These are phyloP conservation scores for Sporothrix globosa DNA, from an alignment of 2,329 filamentous ascomycete genomes.

Conservation along the genomic window DNA sequence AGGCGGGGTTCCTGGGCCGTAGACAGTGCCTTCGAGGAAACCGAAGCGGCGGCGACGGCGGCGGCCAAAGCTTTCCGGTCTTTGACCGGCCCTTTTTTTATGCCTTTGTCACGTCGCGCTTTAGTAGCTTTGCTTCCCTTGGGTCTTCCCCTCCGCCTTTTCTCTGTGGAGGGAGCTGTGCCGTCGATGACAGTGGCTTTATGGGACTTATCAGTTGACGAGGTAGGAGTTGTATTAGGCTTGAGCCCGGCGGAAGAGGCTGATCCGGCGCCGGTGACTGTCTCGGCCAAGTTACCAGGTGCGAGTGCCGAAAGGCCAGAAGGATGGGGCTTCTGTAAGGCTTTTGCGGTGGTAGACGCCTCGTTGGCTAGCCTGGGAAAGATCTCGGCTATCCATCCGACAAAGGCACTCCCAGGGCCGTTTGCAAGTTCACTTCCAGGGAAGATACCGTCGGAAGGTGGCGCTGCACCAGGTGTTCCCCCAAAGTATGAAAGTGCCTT, in stretches of 20 bases:
- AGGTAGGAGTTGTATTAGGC: not conserved
- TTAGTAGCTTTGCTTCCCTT: constrained; percentile 60
- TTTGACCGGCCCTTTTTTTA: constrained; percentile 51
- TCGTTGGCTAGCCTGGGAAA: constrained; percentile 52
- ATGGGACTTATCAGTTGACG: not conserved
- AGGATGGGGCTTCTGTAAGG: constrained; percentile 4
- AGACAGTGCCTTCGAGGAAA: not conserved
- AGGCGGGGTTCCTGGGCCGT: not conserved
- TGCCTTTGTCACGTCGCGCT: constrained; percentile 53
- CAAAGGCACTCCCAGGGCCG: constrained; percentile 60
- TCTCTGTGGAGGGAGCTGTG: constrained; percentile 38
- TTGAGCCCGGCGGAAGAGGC: not conserved
- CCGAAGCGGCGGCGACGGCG: constrained; percentile 20
- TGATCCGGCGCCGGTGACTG: not conserved
- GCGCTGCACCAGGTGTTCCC: constrained; percentile 59
- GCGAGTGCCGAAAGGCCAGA: constrained; percentile 11
- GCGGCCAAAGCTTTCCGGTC: constrained; percentile 29
- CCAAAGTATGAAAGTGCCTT: constrained; percentile 67
- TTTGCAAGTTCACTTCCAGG: constrained; percentile 60
- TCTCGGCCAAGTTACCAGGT: not conserved
- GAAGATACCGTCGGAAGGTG: constrained; percentile 55
- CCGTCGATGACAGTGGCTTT: not conserved
- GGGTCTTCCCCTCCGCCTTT: constrained; percentile 57
- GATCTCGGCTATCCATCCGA: constrained; percentile 66
- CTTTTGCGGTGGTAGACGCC: constrained; percentile 15